A percentile compares a stretch with the other conserved stretches of the same genome.
Evolutionary conservation across 2,329 filamentous ascomycete genomes (phyloP).

Genomic region (Clonostachys byssicola): DNA sequence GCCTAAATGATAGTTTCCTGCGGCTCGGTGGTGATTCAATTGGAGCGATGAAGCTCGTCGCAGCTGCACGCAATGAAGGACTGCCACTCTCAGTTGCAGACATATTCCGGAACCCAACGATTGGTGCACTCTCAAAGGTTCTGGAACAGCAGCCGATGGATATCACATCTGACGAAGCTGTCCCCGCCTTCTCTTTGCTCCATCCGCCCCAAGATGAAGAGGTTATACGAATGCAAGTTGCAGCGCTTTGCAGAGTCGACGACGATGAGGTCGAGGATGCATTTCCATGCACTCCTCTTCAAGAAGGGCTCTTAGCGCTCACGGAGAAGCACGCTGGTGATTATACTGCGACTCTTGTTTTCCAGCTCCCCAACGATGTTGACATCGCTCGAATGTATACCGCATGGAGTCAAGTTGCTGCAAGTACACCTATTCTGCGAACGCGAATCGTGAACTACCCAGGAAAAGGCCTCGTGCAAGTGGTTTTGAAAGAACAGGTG

Average conservation of each 20-base stretch:
- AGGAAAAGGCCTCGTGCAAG: no score
- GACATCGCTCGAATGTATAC: no score
- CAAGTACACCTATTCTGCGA: no score
- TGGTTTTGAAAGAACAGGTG: no score
- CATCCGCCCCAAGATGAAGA: no score
- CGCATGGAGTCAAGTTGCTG: no score
- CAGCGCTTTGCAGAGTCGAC: conserved; percentile 20
- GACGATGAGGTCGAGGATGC: conserved; percentile 24
- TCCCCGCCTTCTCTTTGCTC: no score
- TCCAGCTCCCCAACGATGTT: no score
- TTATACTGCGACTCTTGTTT: background rate
- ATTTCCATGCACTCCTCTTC: conserved; percentile 30
- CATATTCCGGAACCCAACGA: conserved; percentile 35
- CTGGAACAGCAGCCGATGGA: no score
- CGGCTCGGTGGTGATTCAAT: conserved; percentile 45
- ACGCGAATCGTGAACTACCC: no score
- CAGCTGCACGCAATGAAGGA: conserved; percentile 30
- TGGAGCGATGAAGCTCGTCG: conserved; percentile 44
- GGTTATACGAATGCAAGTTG: conserved; percentile 7
- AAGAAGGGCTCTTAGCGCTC: conserved; percentile 28
- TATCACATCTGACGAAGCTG: no score
- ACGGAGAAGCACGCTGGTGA: conserved; percentile 27
- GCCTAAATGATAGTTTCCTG: conserved; percentile 6
- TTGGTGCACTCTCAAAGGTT: no score
- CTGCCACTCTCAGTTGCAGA: conserved; percentile 36